phyloP scores from a whole-genome alignment of 140 eudicot species.

The Bidens hawaiensis region DNA sequence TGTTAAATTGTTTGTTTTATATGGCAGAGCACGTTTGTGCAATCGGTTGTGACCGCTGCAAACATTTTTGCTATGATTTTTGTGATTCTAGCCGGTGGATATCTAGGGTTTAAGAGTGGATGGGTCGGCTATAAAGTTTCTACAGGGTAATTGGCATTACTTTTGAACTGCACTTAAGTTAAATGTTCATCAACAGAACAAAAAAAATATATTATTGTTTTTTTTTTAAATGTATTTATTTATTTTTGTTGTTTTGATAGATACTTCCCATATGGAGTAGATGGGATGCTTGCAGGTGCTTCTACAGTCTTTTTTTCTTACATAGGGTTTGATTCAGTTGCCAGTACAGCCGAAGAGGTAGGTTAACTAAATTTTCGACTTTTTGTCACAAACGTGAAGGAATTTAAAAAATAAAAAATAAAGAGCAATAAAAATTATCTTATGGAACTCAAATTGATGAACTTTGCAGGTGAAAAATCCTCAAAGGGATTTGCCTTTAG shows the following conservation, averaged over 20 bases:
- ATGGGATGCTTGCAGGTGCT: conserved; percentile 96
- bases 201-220: no score
- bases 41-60: conserved; percentile 72
- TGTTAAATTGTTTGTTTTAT: conserved; percentile 9
- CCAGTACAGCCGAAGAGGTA: conserved; percentile 95
- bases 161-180: neutral
- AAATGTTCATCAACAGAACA: conserved; percentile 3
- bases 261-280: conserved; percentile 79
- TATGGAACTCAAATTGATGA: neutral
- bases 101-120: conserved; percentile 83
- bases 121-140: conserved; percentile 91
- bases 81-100: conserved; percentile 89
- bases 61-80: conserved; percentile 87
- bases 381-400: neutral
- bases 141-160: conserved; percentile 49
- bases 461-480: conserved; percentile 78
- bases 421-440: neutral
- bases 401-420: neutral
- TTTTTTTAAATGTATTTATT: neutral
- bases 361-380: neutral
- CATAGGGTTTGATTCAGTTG: conserved; percentile 87
- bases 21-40: conserved; percentile 79
- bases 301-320: conserved; percentile 83
- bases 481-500: conserved; percentile 89
- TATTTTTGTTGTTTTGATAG: conserved; percentile 24